These are phyloP conservation scores for Silene conica DNA, from an alignment of 148 eudicot species.

Conservation along the genomic window DNA sequence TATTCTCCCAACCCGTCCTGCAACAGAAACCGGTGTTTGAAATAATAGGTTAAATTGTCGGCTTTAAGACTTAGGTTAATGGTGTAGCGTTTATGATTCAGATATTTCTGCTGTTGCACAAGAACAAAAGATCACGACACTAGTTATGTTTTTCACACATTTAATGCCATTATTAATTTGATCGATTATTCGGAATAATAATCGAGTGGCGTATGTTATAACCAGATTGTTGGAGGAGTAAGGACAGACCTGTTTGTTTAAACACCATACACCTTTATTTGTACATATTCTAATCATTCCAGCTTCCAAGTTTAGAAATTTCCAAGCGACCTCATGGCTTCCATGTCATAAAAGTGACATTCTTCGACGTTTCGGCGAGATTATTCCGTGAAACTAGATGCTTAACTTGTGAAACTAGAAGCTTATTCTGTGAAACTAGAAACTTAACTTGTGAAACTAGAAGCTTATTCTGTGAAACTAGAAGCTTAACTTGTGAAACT, in stretches of 20 bases:
- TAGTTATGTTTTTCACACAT: constrained; percentile 3
- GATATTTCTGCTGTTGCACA: background rate
- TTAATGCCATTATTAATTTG: constrained; percentile 5
- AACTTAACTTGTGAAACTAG: too few species aligned
- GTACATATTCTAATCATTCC: constrained; percentile 9
- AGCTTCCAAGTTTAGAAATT: constrained; percentile 10
- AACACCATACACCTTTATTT: constrained; percentile 24
- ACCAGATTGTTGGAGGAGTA: constrained; percentile 15
- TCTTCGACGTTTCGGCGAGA: constrained; percentile 10
- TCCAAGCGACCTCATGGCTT: constrained; percentile 13
- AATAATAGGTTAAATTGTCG: background rate
- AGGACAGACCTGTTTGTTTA: constrained; percentile 22
- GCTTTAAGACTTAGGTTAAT: too few species aligned
- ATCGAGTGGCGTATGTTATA: constrained; percentile 26
- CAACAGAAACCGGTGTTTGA: background rate
- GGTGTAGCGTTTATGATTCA: too few species aligned
- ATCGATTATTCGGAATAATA: background rate
- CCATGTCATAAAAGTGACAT: constrained; percentile 14
- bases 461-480: too few species aligned
- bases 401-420: too few species aligned
- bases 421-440: too few species aligned
- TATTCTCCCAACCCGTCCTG: too few species aligned
- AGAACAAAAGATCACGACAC: background rate
- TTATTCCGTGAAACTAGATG: too few species aligned
- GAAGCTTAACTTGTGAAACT: too few species aligned